Base-by-base conservation (phyloP, 2,329 filamentous ascomycete species). In the Fulvia fulva region DNA sequence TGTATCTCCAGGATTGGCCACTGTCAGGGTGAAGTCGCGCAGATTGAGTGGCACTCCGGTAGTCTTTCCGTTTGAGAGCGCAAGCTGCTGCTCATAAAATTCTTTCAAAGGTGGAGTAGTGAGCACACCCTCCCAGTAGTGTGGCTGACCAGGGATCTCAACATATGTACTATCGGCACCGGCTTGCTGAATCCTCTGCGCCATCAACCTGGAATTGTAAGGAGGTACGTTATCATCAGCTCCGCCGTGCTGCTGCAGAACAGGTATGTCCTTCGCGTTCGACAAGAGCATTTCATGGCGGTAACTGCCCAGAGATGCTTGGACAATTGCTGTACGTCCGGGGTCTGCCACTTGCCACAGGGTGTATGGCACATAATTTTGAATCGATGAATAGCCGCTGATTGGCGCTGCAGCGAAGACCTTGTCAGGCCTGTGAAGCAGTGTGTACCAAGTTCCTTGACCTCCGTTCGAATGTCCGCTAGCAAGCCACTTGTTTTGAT, bases 381-480 rank as follows among this genome's bases (percentile, higher is more conserved):
- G 80, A 55, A 85, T 84, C 1, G 80, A 83, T 1, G 79, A 75
- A 67, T 85, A 85, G 21, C 81, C 82, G 1, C 82, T 84, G 8
- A 84, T 72, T n/a, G 82, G 79, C 12, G 80, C 78, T 21, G 80
- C 82, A 21, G 81, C 82, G 37, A 84, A 73, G 34, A 84, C 70
- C 49, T 80, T 81, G 65, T 85, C 82, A 16, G 82, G 83, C 23
- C 76, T 73, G 68, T 85, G 82, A 1, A 81, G 81, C 23, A 83
- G 67, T 19, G 77, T 71, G 70, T 80, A 83, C 83, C 83, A 85
- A 3, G 78, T 76, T 8, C 82, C 83, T 70, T 85, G 83, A 67
- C 79, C 83, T 50, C 83, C 83, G 64, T 85, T 86, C 2, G 83
- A 85, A 69, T 86, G 83, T 0, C 83, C 83, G 30, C 71, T 74